Percentiles rank a stretch among this genome's conserved stretches.
phyloP scores from a whole-genome alignment of 306 rosid genomes.

The Inga leiocalycina region DNA sequence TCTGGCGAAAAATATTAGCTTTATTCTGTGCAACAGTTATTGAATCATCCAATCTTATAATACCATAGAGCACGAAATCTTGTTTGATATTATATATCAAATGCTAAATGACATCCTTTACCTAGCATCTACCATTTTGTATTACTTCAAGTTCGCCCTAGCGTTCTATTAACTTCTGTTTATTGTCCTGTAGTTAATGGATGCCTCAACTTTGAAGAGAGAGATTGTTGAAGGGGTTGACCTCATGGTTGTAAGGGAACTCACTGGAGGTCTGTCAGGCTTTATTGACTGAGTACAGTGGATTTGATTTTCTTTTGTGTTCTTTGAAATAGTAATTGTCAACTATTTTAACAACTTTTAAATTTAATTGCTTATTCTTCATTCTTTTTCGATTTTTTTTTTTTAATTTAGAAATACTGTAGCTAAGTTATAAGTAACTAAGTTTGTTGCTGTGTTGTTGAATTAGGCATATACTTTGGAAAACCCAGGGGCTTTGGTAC shows the following conservation, averaged over 20 bases:
- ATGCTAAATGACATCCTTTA: background rate
- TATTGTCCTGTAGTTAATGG: slow-evolving; percentile 62
- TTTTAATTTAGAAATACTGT: background rate
- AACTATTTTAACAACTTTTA: background rate
- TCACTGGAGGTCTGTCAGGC: slow-evolving; percentile 81
- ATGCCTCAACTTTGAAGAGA: slow-evolving; percentile 90
- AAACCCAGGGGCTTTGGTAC: slow-evolving; percentile 80
- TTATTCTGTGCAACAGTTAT: background rate
- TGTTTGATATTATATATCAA: background rate
- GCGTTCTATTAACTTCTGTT: slow-evolving; percentile 5
- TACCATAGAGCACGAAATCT: background rate
- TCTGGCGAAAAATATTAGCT: background rate
- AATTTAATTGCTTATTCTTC: background rate
- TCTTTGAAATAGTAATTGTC: background rate
- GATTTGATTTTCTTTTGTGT: background rate
- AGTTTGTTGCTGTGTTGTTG: slow-evolving; percentile 28
- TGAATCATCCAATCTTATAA: background rate
- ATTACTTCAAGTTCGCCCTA: background rate
- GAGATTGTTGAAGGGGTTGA: slow-evolving; percentile 90
- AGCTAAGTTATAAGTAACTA: background rate
- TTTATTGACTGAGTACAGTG: slow-evolving; percentile 6
- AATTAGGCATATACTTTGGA: slow-evolving; percentile 88
- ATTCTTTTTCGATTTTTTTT: slow-evolving; percentile 1
- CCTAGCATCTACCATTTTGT: background rate
- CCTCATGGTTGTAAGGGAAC: slow-evolving; percentile 93